Base-by-base conservation (phyloP, 169 alveolate species). In the Neospora caninum region DNA sequence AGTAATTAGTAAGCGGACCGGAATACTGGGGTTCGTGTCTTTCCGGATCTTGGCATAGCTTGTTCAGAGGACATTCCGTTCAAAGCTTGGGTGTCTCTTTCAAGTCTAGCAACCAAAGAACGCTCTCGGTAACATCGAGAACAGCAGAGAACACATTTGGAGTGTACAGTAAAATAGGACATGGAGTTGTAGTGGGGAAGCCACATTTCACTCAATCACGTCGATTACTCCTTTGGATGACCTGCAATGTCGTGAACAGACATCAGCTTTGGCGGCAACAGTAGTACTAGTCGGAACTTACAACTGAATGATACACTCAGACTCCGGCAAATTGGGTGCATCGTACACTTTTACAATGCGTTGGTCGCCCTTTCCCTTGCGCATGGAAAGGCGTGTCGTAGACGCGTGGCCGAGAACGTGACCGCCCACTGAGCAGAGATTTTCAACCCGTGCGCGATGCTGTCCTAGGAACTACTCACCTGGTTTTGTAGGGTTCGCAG, bases 381-480 rank as follows among this genome's bases (percentile, higher is more conserved):
- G 98, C 41, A 99, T 96, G 88, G 98, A 97, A 16, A 99, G 96
- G 92, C 99, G 97, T 0, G 99, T 98, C 67, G 99, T 98, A 20
- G 99, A 98, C 34, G 99, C 99, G 95, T 99, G 99, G 39, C 99
- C 99, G 96, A 99, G 98, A 86, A 99, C 99, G 96, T 99, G 99
- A 0, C 99, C 99, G 20, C 99, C 99, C 73, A 99, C 98, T 92
- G 92, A 82, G 41, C 34, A 22, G 0, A 20, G 41, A 22, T 7
- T 36, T 27, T 20, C 38, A 13, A 82, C 27, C 38, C 36, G n/a
- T n/a, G 67, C 27, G 41, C 36, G 36, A 20, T 45, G 38, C 18
- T 82, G 20, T 25, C 42, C n/a, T 13, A 16, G 27, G 45, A 0
- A 64, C 4, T 34, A 29, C 54, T 67, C 39, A 88, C 94, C 93